phyloP scores from a whole-genome alignment of 2,329 filamentous ascomycete genomes.

The Magnaporthiopsis poae region DNA sequence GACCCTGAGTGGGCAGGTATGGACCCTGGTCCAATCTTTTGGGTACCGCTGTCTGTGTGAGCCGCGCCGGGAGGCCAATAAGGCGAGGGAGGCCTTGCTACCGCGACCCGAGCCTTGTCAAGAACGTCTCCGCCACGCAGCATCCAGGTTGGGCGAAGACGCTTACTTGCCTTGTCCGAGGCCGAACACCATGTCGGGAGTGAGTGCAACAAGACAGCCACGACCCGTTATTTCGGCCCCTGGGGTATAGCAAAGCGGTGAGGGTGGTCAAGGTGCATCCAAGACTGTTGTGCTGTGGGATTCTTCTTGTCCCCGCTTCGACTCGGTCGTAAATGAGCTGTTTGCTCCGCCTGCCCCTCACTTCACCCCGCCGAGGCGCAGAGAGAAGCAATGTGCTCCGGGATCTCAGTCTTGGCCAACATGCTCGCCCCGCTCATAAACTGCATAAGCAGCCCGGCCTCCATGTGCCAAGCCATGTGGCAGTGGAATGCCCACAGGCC shows the following conservation, averaged over 20 bases:
- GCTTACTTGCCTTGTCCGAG: not conserved
- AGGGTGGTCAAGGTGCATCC: not conserved
- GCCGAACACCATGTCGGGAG: not conserved
- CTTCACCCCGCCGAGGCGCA: conserved; percentile 1
- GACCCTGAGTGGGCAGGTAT: not conserved
- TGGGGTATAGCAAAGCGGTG: not conserved
- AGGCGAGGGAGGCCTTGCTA: not conserved
- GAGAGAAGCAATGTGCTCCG: not conserved
- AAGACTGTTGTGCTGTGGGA: no score
- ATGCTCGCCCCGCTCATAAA: conserved; percentile 24
- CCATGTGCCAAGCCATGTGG: conserved; percentile 49
- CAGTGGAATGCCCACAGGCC: conserved; percentile 51
- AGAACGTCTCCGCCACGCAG: not conserved
- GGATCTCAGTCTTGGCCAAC: conserved; percentile 3
- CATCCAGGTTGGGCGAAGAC: not conserved
- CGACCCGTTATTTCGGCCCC: no score
- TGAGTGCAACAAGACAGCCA: not conserved
- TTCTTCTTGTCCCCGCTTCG: no score
- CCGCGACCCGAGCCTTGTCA: not conserved
- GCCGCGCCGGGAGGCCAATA: no score
- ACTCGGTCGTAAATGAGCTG: no score
- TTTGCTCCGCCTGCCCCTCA: not conserved
- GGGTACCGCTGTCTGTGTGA: not conserved
- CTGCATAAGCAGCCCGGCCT: conserved; percentile 51
- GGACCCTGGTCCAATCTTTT: not conserved